Conservation (phyloP, 768 basidiomycete genomes). For the Royoungia palumana region DNA sequence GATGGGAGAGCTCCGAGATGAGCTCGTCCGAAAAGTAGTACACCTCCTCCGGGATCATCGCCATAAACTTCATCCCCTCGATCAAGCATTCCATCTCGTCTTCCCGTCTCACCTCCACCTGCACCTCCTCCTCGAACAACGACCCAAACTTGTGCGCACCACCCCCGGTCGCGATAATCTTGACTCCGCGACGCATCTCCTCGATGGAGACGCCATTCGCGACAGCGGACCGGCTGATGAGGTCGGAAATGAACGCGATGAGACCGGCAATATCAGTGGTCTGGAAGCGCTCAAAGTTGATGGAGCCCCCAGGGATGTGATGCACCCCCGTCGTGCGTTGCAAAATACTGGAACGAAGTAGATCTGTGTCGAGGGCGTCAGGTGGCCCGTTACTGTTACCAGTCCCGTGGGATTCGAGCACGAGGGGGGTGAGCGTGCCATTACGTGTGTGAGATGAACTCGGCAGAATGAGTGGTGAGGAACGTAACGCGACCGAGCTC, state of each 20-base stretch:
- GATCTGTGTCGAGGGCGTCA: conserved; percentile 36
- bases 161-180: conserved; percentile 97
- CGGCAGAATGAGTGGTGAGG: conserved; percentile 26
- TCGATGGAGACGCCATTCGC: conserved; percentile 85
- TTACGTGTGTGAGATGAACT: conserved; percentile 40
- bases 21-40: conserved; percentile 99
- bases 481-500: conserved; percentile 10
- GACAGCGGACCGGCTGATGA: conserved; percentile 82
- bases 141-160: conserved; percentile 95
- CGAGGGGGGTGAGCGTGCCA: conserved; percentile 81
- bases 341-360: conserved; percentile 62
- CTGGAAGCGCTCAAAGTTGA: conserved; percentile 98
- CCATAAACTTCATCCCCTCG: conserved; percentile 93
- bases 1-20: conserved; percentile 62
- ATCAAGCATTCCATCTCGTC: conserved; percentile 99
- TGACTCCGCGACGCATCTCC: conserved; percentile 89
- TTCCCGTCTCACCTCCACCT: conserved; percentile 83
- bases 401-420: conserved; percentile 52
- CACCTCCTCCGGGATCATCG: conserved; percentile 93
- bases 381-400: background rate
- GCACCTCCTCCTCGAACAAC: conserved; percentile 66
- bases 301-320: conserved; percentile 92
- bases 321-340: conserved; percentile 54
- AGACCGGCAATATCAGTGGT: conserved; percentile 84
- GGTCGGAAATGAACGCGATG: conserved; percentile 79